phyloP scores from a whole-genome alignment of 2,329 filamentous ascomycete species.

The Eutypa lata region DNA sequence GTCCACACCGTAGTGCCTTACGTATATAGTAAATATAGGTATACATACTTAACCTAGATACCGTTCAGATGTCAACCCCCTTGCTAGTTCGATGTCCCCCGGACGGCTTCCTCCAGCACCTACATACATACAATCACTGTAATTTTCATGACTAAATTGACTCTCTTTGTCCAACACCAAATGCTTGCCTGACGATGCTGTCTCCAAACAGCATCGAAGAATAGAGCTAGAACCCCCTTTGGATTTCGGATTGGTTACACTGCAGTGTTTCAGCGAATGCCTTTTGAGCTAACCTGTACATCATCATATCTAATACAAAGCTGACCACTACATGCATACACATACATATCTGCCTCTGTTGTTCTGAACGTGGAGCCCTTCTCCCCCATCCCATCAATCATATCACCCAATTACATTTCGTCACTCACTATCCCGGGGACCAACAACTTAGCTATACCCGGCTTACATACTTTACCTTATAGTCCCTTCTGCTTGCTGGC shows the following conservation, averaged over 20 bases:
- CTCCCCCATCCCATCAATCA: too few relatives aligned
- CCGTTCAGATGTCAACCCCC: neutral
- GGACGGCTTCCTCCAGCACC: neutral
- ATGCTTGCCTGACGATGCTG: neutral
- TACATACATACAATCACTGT: neutral
- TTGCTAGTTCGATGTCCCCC: neutral
- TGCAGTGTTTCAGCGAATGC: neutral
- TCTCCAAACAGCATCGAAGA: neutral
- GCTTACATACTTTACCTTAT: too few relatives aligned
- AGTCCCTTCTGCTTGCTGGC: neutral
- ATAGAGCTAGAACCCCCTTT: neutral
- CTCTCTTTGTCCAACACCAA: neutral
- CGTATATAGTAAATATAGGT: neutral
- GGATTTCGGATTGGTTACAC: neutral
- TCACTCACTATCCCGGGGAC: too few relatives aligned
- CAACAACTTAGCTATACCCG: too few relatives aligned
- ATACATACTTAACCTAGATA: neutral
- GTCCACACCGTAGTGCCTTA: too few relatives aligned
- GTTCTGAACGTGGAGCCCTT: neutral
- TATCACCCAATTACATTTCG: too few relatives aligned
- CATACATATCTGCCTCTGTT: neutral
- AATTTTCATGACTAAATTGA: neutral
- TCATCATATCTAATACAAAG: too few relatives aligned
- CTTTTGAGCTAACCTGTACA: neutral
- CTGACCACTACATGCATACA: too few relatives aligned